phyloP scores from a whole-genome alignment of 2,329 filamentous ascomycete genomes.

The Endoconidiophora polonica region DNA sequence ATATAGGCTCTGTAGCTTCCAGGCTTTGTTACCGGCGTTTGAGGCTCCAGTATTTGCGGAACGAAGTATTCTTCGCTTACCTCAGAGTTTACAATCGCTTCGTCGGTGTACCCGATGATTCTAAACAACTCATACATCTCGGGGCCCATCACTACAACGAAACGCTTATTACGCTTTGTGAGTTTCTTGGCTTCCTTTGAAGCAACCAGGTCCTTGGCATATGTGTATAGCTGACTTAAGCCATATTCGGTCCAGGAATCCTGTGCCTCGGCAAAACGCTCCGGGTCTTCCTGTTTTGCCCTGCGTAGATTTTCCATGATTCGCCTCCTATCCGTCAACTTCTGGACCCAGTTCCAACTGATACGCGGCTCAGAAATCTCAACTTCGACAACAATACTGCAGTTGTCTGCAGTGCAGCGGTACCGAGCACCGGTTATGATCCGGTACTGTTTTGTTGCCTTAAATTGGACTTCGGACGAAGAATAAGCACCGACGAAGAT shows the following conservation, averaged over 20 bases:
- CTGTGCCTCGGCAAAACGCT: conserved; percentile 28
- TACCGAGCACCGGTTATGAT: conserved; percentile 12
- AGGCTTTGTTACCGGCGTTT: conserved; percentile 19
- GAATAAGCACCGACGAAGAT: conserved; percentile 9
- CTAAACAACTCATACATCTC: conserved; percentile 32
- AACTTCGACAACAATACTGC: conserved; percentile 17
- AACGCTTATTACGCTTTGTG: conserved; percentile 40
- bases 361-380: conserved; percentile 35
- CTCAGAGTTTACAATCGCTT: conserved; percentile 20
- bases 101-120: conserved; percentile 32
- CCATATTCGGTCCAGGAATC: conserved; percentile 26
- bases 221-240: conserved; percentile 31
- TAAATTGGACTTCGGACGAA: conserved; percentile 1
- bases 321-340: conserved; percentile 29
- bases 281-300: conserved; percentile 29
- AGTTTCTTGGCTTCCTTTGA: conserved; percentile 27
- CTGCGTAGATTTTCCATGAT: conserved; percentile 25
- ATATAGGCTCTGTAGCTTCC: conserved; percentile 30
- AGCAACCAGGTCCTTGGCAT: conserved; percentile 33
- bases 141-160: conserved; percentile 34
- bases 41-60: conserved; percentile 21
- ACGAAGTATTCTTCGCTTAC: conserved; percentile 25
- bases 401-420: conserved; percentile 10
- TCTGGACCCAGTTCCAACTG: conserved; percentile 23
- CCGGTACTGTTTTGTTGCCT: conserved; percentile 8